Base-by-base conservation (phyloP, 805 yeast genomes). In the Yamadazyma insecticola region DNA sequence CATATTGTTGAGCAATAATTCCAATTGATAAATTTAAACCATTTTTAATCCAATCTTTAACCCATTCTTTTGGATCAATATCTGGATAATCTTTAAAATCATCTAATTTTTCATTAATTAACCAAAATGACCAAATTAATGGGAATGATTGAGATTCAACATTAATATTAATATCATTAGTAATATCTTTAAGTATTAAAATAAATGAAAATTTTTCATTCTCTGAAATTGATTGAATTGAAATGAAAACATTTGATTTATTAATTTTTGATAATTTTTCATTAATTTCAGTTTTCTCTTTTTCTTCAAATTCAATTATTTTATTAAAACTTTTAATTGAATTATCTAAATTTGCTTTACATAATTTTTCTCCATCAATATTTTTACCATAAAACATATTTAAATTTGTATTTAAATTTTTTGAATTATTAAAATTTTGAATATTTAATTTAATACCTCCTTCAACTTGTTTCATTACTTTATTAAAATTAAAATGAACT, bases 61-160 rank as follows among this genome's bases (percentile, higher is more conserved):
- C 67, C 72, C 72, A 65, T 34, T 61, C 70, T 28, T 59, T 43
- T 9, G 70, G 67, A 33, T 64, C 65, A 18, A 64, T 53, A 6
- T 53, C 57, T 22, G 45, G 51, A n/a, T 41, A 36, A 20, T 47
- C 57, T 10, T 44, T 29, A 19, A 50, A 41, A 12, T 37, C 34
- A 7, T 45, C 44, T 33, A 43, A 32, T 8, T 42, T 45, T 16
- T 59, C 53, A 10, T 78, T 74, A 38, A 75, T 79, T n/a, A 90
- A 68, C 98, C 98, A 92, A n/a, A 74, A 64, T 7, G 88, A 81
- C 98, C 98, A 92, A 51, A 76, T 79, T 27, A 74, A 53, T 8
- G 98, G 97, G 66, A 87, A 82, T 5, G 95, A 78, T 57, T 92
- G 98, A 0, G 97, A 84, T 44, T 81, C 78, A 30, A 86, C 79